phyloP scores from a whole-genome alignment of 169 alveolate species.

The Eimeria brunetti region DNA sequence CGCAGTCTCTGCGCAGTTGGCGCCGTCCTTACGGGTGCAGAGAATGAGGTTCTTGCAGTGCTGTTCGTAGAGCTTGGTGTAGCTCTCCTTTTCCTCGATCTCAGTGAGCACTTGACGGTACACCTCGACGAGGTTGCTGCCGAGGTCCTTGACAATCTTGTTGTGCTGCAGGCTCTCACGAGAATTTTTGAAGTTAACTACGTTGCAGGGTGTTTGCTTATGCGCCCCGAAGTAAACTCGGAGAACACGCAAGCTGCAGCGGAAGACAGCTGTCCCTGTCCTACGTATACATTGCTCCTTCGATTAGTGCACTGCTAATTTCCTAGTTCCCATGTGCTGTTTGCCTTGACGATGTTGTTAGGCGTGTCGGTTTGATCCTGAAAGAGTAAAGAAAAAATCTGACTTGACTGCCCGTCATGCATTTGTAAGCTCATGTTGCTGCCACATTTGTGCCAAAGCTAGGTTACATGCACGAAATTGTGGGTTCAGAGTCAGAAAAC shows the following conservation, averaged over 20 bases:
- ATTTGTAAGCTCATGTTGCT: neutral
- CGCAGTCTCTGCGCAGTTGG: constrained; percentile 94
- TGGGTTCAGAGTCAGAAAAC: neutral
- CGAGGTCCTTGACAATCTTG: no score
- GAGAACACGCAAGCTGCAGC: neutral
- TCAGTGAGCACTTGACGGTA: constrained; percentile 92
- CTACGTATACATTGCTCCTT: neutral
- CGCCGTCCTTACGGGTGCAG: constrained; percentile 99
- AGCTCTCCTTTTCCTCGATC: constrained; percentile 99
- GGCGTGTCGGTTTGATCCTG: neutral
- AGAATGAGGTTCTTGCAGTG: constrained; percentile 99
- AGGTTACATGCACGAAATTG: neutral
- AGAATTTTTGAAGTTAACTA: no score
- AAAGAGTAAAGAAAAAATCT: neutral
- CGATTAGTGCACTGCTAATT: neutral
- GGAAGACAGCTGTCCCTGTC: neutral
- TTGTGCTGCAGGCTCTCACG: no score
- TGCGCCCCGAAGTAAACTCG: neutral
- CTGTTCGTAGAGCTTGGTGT: constrained; percentile 99
- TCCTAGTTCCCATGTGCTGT: neutral
- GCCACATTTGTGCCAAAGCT: neutral
- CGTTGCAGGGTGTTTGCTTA: no score
- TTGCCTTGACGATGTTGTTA: neutral
- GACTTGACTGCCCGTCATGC: neutral
- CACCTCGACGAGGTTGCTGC: no score